phyloP scores from a whole-genome alignment of 345 rosid species.

The Euclidium syriacum region DNA sequence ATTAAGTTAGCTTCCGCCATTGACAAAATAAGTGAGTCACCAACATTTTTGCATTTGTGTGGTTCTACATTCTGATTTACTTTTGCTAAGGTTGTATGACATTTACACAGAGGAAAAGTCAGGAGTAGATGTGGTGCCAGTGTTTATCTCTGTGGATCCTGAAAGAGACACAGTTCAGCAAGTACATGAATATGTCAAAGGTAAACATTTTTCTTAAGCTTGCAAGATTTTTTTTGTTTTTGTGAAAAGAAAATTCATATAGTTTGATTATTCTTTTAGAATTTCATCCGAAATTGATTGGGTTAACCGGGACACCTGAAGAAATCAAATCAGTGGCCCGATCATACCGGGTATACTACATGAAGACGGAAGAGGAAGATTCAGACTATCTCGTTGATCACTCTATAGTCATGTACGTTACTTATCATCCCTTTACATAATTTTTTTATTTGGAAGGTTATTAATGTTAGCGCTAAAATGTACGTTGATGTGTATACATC shows the following conservation, averaged over 20 bases:
- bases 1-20: conserved; percentile 73
- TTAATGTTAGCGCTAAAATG: background rate
- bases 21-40: conserved; percentile 83
- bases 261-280: conserved; percentile 38
- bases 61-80: background rate
- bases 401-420: conserved; percentile 85
- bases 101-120: conserved; percentile 59
- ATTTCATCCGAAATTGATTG: conserved; percentile 82
- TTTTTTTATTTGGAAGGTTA: background rate
- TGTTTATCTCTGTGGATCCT: conserved; percentile 93
- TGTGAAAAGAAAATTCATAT: background rate
- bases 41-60: background rate
- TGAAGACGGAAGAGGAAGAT: conserved; percentile 96
- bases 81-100: background rate
- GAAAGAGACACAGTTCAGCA: conserved; percentile 93
- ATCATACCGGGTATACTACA: conserved; percentile 87
- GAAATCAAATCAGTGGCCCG: conserved; percentile 83
- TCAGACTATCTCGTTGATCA: conserved; percentile 98
- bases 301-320: conserved; percentile 77
- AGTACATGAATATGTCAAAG: conserved; percentile 90
- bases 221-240: background rate
- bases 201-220: conserved; percentile 34
- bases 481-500: background rate
- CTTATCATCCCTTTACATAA: background rate
- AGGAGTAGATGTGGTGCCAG: conserved; percentile 66